Evolutionary conservation across 345 rosid genomes (phyloP).

Genomic region (Ceriops decandra): DNA sequence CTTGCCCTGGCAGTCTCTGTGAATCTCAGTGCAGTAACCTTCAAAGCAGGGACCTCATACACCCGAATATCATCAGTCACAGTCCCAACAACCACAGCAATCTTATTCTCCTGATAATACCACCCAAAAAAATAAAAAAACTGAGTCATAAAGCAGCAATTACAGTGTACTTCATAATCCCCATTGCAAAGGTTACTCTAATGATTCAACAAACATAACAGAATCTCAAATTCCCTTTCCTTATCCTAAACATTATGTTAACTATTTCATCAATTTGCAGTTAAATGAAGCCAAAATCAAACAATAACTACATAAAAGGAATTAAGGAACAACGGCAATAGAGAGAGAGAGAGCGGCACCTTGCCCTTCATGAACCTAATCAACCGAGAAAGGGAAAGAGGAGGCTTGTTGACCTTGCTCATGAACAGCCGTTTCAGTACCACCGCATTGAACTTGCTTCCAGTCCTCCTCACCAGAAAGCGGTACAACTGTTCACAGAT

Average conservation of each 20-base stretch:
- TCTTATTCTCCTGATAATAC: conserved; percentile 55
- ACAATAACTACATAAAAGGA: background rate
- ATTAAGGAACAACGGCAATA: background rate
- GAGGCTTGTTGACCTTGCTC: conserved; percentile 95
- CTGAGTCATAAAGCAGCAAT: background rate
- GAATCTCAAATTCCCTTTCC: too few species aligned
- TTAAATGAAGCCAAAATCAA: background rate
- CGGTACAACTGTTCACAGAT: conserved; percentile 60
- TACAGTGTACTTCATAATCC: background rate
- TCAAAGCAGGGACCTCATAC: conserved; percentile 76
- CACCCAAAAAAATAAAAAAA: background rate
- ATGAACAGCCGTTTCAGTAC: conserved; percentile 87
- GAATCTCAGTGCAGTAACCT: conserved; percentile 83
- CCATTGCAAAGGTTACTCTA: background rate
- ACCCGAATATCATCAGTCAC: conserved; percentile 80
- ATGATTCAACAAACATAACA: too few species aligned
- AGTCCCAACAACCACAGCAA: conserved; percentile 83
- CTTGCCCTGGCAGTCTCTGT: conserved; percentile 94
- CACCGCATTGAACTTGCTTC: conserved; percentile 90
- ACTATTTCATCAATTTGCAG: too few species aligned
- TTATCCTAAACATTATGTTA: too few species aligned
- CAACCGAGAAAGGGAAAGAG: conserved; percentile 81
- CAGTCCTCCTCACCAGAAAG: conserved; percentile 86
- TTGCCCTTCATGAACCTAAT: conserved; percentile 60
- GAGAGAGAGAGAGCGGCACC: conserved; percentile 33